Percentiles rank a stretch among this genome's conserved stretches.
These are phyloP conservation scores for Protea cynaroides DNA, from an alignment of 164 flowering plant genomes.

Conservation along the genomic window DNA sequence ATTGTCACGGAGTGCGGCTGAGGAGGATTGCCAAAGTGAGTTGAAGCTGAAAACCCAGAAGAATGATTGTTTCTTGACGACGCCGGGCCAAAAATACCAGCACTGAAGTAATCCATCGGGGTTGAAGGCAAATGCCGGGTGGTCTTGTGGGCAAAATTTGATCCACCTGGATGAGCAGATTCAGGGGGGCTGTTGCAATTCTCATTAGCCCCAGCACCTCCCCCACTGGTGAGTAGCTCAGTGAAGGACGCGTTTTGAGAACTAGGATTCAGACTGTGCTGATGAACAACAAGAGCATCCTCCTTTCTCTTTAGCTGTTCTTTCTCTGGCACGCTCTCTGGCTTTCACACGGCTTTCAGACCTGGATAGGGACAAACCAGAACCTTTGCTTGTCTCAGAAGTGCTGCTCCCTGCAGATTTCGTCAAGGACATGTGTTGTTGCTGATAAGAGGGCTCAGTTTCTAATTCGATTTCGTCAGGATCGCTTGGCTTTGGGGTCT, in stretches of 20 bases:
- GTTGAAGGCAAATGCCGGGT: conserved; percentile 25
- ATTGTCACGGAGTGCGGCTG: conserved; percentile 24
- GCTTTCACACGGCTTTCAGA: conserved; percentile 64
- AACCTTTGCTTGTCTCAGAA: conserved; percentile 87
- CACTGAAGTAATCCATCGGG: conserved; percentile 53
- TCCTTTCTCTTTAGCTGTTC: conserved; percentile 64
- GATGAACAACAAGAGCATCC: conserved; percentile 16
- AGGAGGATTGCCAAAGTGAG: conserved; percentile 32
- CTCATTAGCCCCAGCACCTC: conserved; percentile 10
- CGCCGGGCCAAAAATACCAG: conserved; percentile 26
- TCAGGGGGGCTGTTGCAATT: conserved; percentile 15
- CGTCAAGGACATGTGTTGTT: conserved; percentile 36
- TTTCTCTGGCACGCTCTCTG: conserved; percentile 71
- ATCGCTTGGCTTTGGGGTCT: conserved; percentile 46
- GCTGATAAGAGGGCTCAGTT: conserved; percentile 25
- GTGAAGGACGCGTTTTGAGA: conserved; percentile 59
- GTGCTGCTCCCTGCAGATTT: conserved; percentile 75
- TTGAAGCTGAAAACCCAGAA: conserved; percentile 37
- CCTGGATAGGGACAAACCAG: conserved; percentile 62
- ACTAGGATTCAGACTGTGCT: conserved; percentile 24
- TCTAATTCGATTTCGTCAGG: conserved; percentile 41
- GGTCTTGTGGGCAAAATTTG: conserved; percentile 21
- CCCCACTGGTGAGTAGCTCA: conserved; percentile 61
- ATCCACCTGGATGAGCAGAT: conserved; percentile 13
- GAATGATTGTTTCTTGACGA: conserved; percentile 27